Evolutionary conservation across 106 monocot genomes (phyloP), one percentile per base, ranked within the genome.

Genomic region (Iris macrosiphon): DNA sequence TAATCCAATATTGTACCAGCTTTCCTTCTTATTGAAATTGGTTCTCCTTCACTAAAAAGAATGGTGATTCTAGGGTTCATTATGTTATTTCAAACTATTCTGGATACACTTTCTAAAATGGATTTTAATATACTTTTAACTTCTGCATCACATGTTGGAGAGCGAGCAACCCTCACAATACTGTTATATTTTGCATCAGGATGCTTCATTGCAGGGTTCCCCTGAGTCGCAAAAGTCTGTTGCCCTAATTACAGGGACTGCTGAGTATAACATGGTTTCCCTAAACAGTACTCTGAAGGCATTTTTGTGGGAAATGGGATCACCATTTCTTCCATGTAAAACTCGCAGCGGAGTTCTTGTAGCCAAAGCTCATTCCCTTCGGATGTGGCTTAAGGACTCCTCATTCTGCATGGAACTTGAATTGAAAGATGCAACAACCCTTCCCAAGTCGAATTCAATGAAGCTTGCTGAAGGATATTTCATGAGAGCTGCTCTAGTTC

Each of bases 371-470:
- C 90, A 98, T 50, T 98, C 96, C 16, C 96, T 98, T 67, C 65
- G 77, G 54, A 90, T 98, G 96, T 98, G 96, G 96, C 67, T 98
- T 11, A 98, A 98, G 62, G 90, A 90, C 4, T 98, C 90, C 40
- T 66, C 90, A 16, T 98, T 98, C 40, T 98, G 96, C 62, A 72
- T 87, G 75, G 96, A 98, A 45, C 81, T 98, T 21, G 83, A 98
- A 61, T 62, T 98, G 41, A 86, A 87, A 75, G 86, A 98, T 64
- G 42, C 86, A 37, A 54, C 52, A n/a, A 40, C 65, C 45, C 74
- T 98, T 55, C 83, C 96, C 15, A 55, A 60, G 51, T 75, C 60
- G 53, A 98, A 91, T 48, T 78, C 96, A 23, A 87, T 90, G 74
- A 70, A 67, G 54, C 80, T 98, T 21, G 73, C 58, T 31, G 87